Evolutionary conservation across 805 yeast genomes (phyloP), one percentile per base, ranked within the genome.

Genomic region (Lachancea mirantina): DNA sequence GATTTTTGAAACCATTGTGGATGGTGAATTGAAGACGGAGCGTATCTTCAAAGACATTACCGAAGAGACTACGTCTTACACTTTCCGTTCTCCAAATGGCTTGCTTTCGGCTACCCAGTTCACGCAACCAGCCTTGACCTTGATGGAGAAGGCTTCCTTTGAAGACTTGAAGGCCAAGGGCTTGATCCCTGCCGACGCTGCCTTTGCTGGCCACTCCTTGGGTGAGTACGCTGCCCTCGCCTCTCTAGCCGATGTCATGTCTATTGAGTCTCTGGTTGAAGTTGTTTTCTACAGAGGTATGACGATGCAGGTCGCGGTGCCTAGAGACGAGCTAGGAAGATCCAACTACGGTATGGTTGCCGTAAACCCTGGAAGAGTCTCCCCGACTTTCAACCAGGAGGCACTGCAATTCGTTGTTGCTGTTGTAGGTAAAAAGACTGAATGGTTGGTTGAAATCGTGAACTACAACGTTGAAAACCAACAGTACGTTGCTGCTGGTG

Each of bases 301-400:
- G 97, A 94, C 99, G 30, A 92, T 92, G 99, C 98, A 92, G 70
- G 98, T 92, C 46, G 98, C 98, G 29, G 99, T 92, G 46, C 97
- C 97, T 59, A 82, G 99, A 69, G 99, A 92, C 64, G 74, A 78
- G 35, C 59, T 65, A 32, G 99, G 99, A 30, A 82, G 97, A 67
- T 92, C 98, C 39, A 92, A 92, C 71, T 92, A 92, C 57, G 97
- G 97, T 72, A 92, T 92, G 99, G 76, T 85, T 69, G 99, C 99
- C 34, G 88, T 89, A 38, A 92, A 94, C 68, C 99, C 99, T 54
- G 74, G 94, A 42, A 79, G 99, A 65, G 81, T 92, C 42, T 76
- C 83, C 36, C 66, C 82, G 35, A 83, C 95, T 10, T 92, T 92
- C 70, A 74, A 75, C 54, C 97, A 92, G 62, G 81, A 92, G 42